Conservation (phyloP, 2,329 filamentous ascomycete genomes). For the Beauveria medogensis region DNA sequence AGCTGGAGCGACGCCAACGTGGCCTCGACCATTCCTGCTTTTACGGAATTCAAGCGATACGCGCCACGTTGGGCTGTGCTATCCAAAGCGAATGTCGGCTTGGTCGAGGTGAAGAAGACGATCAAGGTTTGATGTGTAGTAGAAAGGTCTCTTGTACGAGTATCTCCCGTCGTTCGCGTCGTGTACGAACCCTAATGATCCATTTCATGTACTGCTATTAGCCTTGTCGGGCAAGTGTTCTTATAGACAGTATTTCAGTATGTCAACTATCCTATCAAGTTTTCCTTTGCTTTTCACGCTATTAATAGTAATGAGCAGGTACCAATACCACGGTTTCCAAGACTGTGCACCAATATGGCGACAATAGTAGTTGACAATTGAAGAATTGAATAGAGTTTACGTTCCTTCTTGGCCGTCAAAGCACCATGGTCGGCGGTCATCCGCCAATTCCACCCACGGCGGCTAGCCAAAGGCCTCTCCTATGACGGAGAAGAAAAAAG, state of each 20-base stretch:
- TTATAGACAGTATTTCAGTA: not conserved
- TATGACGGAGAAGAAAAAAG: no score
- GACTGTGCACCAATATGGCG: no score
- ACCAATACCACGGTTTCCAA: no score
- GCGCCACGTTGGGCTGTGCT: slow-evolving; percentile 73
- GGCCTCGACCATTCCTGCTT: slow-evolving; percentile 64
- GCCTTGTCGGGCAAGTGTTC: not conserved
- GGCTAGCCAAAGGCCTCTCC: no score
- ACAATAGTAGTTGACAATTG: no score
- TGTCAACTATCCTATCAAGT: not conserved
- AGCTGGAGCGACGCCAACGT: slow-evolving; percentile 82
- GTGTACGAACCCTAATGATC: not conserved
- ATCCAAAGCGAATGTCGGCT: slow-evolving; percentile 65
- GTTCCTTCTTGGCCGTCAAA: no score
- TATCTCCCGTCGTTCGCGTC: not conserved
- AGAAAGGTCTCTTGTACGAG: not conserved
- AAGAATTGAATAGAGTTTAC: no score
- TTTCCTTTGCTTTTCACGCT: not conserved
- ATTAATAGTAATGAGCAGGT: no score
- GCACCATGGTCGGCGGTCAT: no score
- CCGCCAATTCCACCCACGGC: no score
- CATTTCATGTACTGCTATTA: not conserved
- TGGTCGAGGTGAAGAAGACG: slow-evolving; percentile 71
- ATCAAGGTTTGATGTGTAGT: slow-evolving; percentile 44
- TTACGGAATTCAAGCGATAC: slow-evolving; percentile 71